A percentile compares a stretch with the other conserved stretches of the same genome.
These are phyloP conservation scores for Calocybe gambosa DNA, from an alignment of 1,284 basidiomycete species.

Conservation along the genomic window DNA sequence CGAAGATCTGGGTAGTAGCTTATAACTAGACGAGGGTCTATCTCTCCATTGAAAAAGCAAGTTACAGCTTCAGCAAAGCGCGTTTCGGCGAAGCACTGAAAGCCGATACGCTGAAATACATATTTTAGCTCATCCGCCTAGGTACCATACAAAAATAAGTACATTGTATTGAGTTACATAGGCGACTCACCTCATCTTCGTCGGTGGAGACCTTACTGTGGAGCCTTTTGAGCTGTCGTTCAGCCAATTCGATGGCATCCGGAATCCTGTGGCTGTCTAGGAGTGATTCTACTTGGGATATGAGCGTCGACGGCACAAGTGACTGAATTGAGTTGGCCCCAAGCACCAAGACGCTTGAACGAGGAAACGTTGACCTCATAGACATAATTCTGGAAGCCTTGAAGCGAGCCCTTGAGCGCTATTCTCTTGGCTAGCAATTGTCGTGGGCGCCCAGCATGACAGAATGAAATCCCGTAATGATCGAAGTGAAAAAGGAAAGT, in stretches of 20 bases:
- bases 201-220: constrained; percentile 43
- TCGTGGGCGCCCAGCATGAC: too few species aligned
- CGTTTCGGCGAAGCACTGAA: constrained; percentile 65
- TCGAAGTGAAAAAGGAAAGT: not conserved
- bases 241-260: constrained; percentile 59
- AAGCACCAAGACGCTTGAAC: constrained; percentile 59
- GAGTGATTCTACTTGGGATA: constrained; percentile 67
- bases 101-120: constrained; percentile 73
- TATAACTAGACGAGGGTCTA: constrained; percentile 72
- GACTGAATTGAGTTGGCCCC: constrained; percentile 59
- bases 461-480: not conserved
- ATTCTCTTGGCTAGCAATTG: too few species aligned
- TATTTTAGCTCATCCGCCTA: constrained; percentile 66
- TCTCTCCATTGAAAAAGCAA: constrained; percentile 61
- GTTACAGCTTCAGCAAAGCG: constrained; percentile 74
- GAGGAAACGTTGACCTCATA: constrained; percentile 40
- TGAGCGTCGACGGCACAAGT: constrained; percentile 65
- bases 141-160: not conserved
- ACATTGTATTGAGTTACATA: constrained; percentile 2
- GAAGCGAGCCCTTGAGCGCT: not conserved
- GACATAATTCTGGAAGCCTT: not conserved
- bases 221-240: constrained; percentile 52
- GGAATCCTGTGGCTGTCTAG: constrained; percentile 59
- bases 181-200: constrained; percentile 41
- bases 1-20: constrained; percentile 71